phyloP scores from a whole-genome alignment of 306 rosid genomes.

The Quercus parvula region DNA sequence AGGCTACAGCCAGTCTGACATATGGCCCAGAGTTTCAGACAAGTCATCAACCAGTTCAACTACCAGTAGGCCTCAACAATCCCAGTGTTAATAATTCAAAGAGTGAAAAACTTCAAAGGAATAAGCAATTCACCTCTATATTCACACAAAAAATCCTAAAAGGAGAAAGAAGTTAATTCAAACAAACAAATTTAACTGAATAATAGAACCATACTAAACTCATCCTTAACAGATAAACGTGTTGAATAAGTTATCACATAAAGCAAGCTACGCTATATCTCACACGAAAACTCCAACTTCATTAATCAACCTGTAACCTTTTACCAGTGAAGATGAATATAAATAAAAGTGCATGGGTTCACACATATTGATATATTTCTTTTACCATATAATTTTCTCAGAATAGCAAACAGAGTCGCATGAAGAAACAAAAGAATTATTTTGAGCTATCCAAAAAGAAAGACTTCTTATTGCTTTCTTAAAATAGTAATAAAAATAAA shows the following conservation, averaged over 20 bases:
- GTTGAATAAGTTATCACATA: not conserved
- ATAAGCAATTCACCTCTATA: too few species aligned
- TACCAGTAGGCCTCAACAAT: not conserved
- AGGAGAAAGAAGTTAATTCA: too few species aligned
- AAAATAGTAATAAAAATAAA: not conserved
- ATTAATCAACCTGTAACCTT: not conserved
- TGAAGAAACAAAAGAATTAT: not conserved
- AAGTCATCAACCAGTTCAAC: not conserved
- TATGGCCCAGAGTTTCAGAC: not conserved
- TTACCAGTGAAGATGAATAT: not conserved
- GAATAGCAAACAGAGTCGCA: not conserved
- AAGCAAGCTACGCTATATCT: not conserved
- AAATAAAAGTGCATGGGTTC: not conserved
- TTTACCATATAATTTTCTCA: not conserved
- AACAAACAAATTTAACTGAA: too few species aligned
- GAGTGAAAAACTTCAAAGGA: too few species aligned
- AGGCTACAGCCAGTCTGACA: not conserved
- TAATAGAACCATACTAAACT: too few species aligned
- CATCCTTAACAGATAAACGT: not conserved
- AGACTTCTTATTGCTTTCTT: not conserved
- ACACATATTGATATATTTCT: not conserved
- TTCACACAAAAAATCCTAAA: too few species aligned
- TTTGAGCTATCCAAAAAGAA: not conserved
- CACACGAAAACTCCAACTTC: not conserved
- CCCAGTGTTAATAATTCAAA: not conserved